Evolutionary conservation across 2,329 filamentous ascomycete genomes (phyloP).

Genomic region (Zymoseptoria pseudotritici): DNA sequence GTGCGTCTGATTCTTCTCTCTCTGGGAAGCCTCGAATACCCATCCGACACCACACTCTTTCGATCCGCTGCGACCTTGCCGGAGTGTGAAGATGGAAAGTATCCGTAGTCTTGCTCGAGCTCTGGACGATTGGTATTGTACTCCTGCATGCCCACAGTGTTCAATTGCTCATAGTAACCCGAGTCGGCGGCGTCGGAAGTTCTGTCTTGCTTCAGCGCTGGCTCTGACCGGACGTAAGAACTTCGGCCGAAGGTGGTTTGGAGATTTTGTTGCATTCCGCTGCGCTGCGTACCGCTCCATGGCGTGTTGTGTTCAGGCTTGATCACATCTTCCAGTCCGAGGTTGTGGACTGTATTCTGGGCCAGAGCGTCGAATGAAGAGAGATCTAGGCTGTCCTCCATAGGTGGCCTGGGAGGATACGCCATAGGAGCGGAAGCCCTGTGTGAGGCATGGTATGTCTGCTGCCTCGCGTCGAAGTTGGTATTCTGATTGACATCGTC

Average conservation of each 20-base stretch:
- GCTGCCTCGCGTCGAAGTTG: neutral
- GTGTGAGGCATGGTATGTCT: neutral
- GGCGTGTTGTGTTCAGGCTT: constrained; percentile 7
- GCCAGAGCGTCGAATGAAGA: constrained; percentile 1
- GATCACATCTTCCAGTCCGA: constrained; percentile 6
- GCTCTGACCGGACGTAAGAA: constrained; percentile 5
- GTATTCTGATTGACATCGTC: neutral
- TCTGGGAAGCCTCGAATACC: neutral
- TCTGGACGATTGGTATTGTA: constrained; percentile 7
- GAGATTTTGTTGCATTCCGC: neutral
- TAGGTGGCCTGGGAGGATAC: neutral
- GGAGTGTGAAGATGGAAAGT: neutral
- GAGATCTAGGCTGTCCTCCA: constrained; percentile 2
- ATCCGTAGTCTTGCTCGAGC: constrained; percentile 5
- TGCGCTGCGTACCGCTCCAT: neutral
- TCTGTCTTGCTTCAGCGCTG: constrained; percentile 4
- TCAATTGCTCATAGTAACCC: constrained; percentile 11
- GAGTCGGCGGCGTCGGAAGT: constrained; percentile 11
- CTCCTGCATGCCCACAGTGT: neutral
- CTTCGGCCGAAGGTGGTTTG: neutral
- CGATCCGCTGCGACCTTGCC: neutral
- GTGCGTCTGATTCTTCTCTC: constrained; percentile 1
- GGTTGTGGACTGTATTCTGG: neutral
- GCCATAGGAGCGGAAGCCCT: constrained; percentile 3
- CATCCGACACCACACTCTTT: constrained; percentile 1